phyloP scores from a whole-genome alignment of 495 filamentous ascomycete species.

The Thermothielavioides terrestris region DNA sequence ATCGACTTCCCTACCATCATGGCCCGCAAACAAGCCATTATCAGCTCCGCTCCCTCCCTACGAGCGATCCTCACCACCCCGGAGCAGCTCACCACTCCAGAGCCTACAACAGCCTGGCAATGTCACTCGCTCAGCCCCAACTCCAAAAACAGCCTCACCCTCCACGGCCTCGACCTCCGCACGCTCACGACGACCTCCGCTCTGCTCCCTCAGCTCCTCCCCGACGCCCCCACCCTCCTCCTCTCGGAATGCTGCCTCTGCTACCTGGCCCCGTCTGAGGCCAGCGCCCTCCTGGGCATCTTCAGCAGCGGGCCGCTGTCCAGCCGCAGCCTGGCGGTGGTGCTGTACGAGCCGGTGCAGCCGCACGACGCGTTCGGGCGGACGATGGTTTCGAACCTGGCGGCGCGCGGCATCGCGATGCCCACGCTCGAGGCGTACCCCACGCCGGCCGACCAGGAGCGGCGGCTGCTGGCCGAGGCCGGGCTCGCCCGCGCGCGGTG shows the following conservation, averaged over 20 bases:
- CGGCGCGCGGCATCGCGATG: conserved; percentile 71
- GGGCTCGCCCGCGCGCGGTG: conserved; percentile 52
- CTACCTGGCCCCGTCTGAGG: conserved; percentile 61
- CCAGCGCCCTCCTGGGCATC: conserved; percentile 54
- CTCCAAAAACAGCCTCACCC: conserved; percentile 47
- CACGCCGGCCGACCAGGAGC: conserved; percentile 54
- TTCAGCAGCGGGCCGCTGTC: conserved; percentile 41
- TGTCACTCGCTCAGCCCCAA: conserved; percentile 59
- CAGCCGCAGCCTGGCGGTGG: conserved; percentile 47
- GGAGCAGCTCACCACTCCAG: conserved; percentile 14
- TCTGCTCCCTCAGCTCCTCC: conserved; percentile 27
- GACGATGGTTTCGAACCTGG: conserved; percentile 87
- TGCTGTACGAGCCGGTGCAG: conserved; percentile 85
- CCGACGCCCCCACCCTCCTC: conserved; percentile 63
- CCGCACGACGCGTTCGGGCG: conserved; percentile 77
- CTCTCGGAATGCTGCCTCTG: conserved; percentile 92
- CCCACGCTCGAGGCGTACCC: conserved; percentile 70
- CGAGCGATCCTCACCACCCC: conserved; percentile 22
- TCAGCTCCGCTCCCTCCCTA: conserved; percentile 24
- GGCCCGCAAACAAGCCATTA: conserved; percentile 44
- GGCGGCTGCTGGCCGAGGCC: conserved; percentile 50
- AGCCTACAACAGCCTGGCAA: conserved; percentile 18
- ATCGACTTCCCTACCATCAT: conserved; percentile 79
- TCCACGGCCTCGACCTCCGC: conserved; percentile 79
- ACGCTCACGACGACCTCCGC: conserved; percentile 32